phyloP scores from a whole-genome alignment of 768 basidiomycete species.

The Dendrothele bispora region DNA sequence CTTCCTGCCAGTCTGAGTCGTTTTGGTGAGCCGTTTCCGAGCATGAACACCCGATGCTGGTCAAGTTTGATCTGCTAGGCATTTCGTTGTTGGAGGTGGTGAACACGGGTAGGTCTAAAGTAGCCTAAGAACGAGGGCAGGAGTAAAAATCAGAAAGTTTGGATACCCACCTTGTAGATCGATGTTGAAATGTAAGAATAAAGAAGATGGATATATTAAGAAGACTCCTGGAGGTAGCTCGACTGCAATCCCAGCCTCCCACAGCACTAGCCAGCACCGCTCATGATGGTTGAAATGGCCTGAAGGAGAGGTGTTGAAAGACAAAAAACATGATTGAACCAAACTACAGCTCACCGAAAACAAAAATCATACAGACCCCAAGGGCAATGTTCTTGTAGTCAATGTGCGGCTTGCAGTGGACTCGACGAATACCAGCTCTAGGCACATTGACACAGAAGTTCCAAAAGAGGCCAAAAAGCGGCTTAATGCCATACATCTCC shows the following conservation, averaged over 20 bases:
- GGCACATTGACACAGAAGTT: slow-evolving; percentile 27
- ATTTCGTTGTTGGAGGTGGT: too few relatives aligned
- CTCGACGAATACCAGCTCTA: slow-evolving; percentile 7
- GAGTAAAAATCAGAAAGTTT: background rate
- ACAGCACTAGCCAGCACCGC: slow-evolving; percentile 31
- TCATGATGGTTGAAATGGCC: slow-evolving; percentile 19
- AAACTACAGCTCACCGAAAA: slow-evolving; percentile 19
- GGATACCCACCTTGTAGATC: slow-evolving; percentile 22
- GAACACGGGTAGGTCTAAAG: too few relatives aligned
- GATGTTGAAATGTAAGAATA: slow-evolving; percentile 34
- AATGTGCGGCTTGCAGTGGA: slow-evolving; percentile 24
- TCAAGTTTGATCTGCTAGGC: too few relatives aligned
- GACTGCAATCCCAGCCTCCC: slow-evolving; percentile 31
- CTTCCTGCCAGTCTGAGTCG: too few relatives aligned
- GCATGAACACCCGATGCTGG: too few relatives aligned
- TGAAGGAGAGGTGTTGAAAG: too few relatives aligned
- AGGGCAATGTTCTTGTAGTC: slow-evolving; percentile 28
- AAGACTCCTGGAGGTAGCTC: slow-evolving; percentile 32
- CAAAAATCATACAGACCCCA: slow-evolving; percentile 25
- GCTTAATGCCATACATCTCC: slow-evolving; percentile 13
- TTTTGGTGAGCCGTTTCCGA: too few relatives aligned
- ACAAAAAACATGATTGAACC: too few relatives aligned
- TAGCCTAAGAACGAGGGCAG: too few relatives aligned
- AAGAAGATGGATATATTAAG: slow-evolving; percentile 29
- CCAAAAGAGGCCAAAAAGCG: slow-evolving; percentile 25